Percentiles rank a stretch among this genome's conserved stretches.
Evolutionary conservation across 768 basidiomycete genomes (phyloP).

Genomic region (Phaffia australis): DNA sequence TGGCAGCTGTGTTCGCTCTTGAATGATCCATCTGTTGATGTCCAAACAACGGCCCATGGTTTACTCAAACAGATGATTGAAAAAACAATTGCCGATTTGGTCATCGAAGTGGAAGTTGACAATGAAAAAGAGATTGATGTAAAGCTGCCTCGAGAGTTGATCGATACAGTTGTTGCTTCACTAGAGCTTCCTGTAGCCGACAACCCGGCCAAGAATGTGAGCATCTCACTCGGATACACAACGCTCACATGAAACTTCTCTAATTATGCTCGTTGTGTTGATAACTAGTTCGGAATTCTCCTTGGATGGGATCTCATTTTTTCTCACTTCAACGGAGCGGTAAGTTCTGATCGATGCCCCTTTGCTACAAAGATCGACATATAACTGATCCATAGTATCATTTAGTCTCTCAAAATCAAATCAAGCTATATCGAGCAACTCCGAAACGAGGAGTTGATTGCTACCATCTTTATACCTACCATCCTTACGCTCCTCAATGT

Average conservation of each 20-base stretch:
- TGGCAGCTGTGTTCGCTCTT: slow-evolving; percentile 70
- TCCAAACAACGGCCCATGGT: slow-evolving; percentile 68
- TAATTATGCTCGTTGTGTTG: slow-evolving; percentile 33
- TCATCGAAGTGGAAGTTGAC: slow-evolving; percentile 77
- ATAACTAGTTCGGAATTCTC: slow-evolving; percentile 37
- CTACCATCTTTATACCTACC: slow-evolving; percentile 55
- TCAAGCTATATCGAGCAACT: slow-evolving; percentile 78
- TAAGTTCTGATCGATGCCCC: slow-evolving; percentile 33
- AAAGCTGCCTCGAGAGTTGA: slow-evolving; percentile 56
- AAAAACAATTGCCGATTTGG: slow-evolving; percentile 67
- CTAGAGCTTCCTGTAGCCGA: not conserved
- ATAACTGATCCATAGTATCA: not conserved
- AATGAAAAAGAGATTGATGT: slow-evolving; percentile 44
- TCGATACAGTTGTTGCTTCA: slow-evolving; percentile 49
- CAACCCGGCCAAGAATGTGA: too few relatives aligned
- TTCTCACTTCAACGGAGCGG: slow-evolving; percentile 71
- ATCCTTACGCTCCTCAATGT: slow-evolving; percentile 59
- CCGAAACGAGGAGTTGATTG: slow-evolving; percentile 56
- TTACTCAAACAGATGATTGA: slow-evolving; percentile 59
- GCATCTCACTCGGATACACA: too few relatives aligned
- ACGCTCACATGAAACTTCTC: not conserved
- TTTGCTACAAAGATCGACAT: not conserved
- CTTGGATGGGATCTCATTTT: slow-evolving; percentile 83
- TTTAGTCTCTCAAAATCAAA: slow-evolving; percentile 75
- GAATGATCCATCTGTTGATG: slow-evolving; percentile 50